Percentiles rank a stretch among this genome's conserved stretches.
phyloP scores from a whole-genome alignment of 345 rosid species.

The Rhodamnia rubescens region DNA sequence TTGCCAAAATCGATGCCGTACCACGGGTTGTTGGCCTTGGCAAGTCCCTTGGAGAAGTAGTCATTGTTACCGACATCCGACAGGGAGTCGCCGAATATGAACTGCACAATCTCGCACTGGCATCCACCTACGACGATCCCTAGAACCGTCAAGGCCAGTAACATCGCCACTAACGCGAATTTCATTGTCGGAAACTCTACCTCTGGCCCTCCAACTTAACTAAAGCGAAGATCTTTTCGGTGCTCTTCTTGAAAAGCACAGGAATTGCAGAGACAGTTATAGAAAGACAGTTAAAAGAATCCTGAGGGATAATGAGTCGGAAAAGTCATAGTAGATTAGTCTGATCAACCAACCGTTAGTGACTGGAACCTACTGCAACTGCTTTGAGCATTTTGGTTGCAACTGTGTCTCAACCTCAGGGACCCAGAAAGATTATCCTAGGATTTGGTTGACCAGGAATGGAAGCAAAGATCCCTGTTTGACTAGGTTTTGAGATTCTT shows the following conservation, averaged over 20 bases:
- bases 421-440: neutral
- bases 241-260: neutral
- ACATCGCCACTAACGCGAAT: neutral
- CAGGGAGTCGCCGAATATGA: slow-evolving; percentile 91
- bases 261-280: neutral
- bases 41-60: slow-evolving; percentile 52
- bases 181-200: slow-evolving; percentile 16
- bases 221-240: neutral
- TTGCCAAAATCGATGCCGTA: slow-evolving; percentile 89
- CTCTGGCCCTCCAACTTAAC: neutral
- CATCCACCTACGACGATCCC: slow-evolving; percentile 24
- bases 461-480: neutral
- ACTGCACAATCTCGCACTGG: slow-evolving; percentile 65
- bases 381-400: neutral
- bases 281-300: neutral
- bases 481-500: neutral
- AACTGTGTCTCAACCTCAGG: neutral
- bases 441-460: neutral
- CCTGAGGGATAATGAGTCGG: too few species aligned
- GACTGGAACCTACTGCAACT: slow-evolving; percentile 7
- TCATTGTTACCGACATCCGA: slow-evolving; percentile 87
- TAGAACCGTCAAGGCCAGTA: slow-evolving; percentile 6
- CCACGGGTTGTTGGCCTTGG: slow-evolving; percentile 70
- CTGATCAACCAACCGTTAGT: slow-evolving; percentile 10
- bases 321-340: neutral